Evolutionary conservation across 495 filamentous ascomycete genomes (phyloP).

Genomic region (Podospora didyma): DNA sequence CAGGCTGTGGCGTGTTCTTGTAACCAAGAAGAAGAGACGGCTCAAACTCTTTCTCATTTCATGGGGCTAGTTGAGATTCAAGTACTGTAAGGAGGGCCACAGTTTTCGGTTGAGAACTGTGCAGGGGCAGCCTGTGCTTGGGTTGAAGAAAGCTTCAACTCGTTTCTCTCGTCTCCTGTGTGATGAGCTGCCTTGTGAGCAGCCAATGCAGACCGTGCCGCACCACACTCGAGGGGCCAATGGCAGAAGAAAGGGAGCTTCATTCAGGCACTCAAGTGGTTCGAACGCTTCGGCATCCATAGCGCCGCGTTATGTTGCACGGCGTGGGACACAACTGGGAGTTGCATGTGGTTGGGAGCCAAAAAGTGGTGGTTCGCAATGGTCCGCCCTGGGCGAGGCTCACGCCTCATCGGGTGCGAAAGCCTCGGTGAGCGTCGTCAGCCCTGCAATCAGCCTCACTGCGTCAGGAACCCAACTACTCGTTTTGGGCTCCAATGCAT

Average conservation of each 20-base stretch:
- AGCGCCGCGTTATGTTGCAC: too few species aligned
- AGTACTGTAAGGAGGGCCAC: background rate
- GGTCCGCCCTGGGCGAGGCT: constrained; percentile 16
- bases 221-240: background rate
- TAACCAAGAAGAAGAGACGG: background rate
- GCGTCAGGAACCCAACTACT: constrained; percentile 7
- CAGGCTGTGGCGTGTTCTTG: background rate
- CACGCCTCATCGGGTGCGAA: background rate
- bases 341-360: background rate
- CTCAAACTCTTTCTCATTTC: background rate
- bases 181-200: background rate
- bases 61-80: background rate
- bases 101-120: background rate
- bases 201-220: background rate
- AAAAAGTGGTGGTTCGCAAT: constrained; percentile 13
- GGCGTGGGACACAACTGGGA: too few species aligned
- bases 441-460: constrained; percentile 18
- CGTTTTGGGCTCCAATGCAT: constrained; percentile 23
- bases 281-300: background rate
- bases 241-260: background rate
- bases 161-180: background rate
- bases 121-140: background rate
- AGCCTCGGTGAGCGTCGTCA: constrained; percentile 22
- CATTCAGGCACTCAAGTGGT: background rate
- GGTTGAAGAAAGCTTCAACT: background rate